phyloP scores from a whole-genome alignment of 192 early-diverging fungal genomes.

The Gryganskiella cystojenkinii region DNA sequence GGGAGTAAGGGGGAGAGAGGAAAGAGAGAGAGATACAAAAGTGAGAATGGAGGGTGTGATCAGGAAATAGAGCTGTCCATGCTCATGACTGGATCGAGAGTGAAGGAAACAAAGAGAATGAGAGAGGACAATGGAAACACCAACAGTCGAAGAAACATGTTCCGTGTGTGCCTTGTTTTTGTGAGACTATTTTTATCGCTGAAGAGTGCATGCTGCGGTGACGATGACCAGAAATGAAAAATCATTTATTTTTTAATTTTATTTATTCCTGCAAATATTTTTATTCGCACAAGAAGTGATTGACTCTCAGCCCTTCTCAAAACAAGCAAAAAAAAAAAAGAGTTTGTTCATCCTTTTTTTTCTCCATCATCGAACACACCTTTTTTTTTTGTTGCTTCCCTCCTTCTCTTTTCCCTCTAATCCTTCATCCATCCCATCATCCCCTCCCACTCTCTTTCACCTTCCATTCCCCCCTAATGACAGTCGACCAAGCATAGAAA shows the following conservation, averaged over 20 bases:
- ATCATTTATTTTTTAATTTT: too few relatives aligned
- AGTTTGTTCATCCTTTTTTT: background rate
- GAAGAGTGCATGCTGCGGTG: too few relatives aligned
- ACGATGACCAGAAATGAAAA: too few relatives aligned
- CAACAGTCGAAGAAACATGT: background rate
- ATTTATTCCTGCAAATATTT: too few relatives aligned
- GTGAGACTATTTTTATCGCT: too few relatives aligned
- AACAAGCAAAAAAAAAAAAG: too few relatives aligned
- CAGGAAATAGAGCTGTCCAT: background rate
- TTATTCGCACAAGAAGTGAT: too few relatives aligned
- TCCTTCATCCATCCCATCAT: background rate
- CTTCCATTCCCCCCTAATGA: background rate
- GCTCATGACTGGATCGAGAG: background rate
- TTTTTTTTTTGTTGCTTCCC: background rate
- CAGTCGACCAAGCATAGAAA: background rate
- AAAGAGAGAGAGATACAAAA: background rate
- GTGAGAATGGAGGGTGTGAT: background rate
- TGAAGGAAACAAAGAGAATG: background rate
- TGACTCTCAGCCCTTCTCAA: too few relatives aligned
- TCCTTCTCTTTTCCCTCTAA: background rate
- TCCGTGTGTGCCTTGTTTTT: too few relatives aligned
- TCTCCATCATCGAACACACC: background rate
- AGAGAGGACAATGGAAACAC: background rate
- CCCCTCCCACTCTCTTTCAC: constrained; percentile 6
- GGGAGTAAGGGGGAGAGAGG: background rate